Conservation (phyloP, 805 yeast genomes). For the Saccharomyces jurei region DNA sequence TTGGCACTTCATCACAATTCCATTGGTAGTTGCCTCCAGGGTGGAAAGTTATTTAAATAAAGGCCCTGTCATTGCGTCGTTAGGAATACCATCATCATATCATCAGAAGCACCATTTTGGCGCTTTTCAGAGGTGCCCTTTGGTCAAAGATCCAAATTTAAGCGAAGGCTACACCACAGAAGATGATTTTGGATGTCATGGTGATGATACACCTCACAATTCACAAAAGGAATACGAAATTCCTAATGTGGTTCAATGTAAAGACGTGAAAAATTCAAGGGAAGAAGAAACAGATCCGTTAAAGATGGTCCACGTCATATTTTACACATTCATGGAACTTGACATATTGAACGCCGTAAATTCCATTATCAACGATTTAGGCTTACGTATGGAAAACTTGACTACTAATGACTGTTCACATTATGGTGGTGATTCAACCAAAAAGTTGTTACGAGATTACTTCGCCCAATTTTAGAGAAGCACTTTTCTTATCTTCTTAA, state of each 20-base stretch:
- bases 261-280: constrained; percentile 7
- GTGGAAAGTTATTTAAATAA: constrained; percentile 52
- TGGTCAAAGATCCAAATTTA: constrained; percentile 21
- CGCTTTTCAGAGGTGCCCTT: constrained; percentile 15
- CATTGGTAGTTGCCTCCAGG: constrained; percentile 46
- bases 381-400: constrained; percentile 22
- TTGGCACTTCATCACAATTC: constrained; percentile 64
- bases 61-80: constrained; percentile 22
- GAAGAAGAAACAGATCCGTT: constrained; percentile 14
- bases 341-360: constrained; percentile 41
- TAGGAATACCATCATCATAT: background rate
- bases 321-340: constrained; percentile 64
- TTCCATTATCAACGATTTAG: constrained; percentile 5
- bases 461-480: background rate
- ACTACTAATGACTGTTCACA: constrained; percentile 31
- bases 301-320: constrained; percentile 55
- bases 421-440: constrained; percentile 38
- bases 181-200: constrained; percentile 79
- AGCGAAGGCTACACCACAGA: constrained; percentile 69
- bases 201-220: constrained; percentile 74
- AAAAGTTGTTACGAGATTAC: constrained; percentile 37
- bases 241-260: constrained; percentile 70
- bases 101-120: background rate
- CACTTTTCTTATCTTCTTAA: constrained; percentile 15
- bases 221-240: constrained; percentile 50